phyloP scores from a whole-genome alignment of 73 alveolate genomes.

The Paraurostyla sp. region DNA sequence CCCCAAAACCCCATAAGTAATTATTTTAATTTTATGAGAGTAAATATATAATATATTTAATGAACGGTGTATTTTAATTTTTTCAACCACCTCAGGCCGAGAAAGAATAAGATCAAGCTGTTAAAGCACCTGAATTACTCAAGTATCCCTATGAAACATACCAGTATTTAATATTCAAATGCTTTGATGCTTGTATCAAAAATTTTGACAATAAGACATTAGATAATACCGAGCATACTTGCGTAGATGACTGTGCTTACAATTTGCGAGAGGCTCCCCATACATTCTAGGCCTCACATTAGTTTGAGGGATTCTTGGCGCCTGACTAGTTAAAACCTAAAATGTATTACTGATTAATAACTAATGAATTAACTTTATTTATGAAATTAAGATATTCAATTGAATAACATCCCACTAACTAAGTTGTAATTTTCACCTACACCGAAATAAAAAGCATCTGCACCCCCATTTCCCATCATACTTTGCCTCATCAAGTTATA shows the following conservation, averaged over 20 bases:
- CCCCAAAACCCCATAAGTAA: constrained; percentile 9
- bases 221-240: constrained; percentile 27
- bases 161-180: neutral
- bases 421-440: constrained; percentile 3
- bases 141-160: constrained; percentile 23
- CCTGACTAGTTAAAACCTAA: neutral
- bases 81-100: neutral
- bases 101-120: too few relatives aligned
- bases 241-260: constrained; percentile 53
- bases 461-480: constrained; percentile 22
- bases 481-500: constrained; percentile 20
- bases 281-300: constrained; percentile 28
- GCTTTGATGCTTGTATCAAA: constrained; percentile 52
- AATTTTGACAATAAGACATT: constrained; percentile 52
- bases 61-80: constrained; percentile 8
- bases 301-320: constrained; percentile 39
- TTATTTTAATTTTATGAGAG: neutral
- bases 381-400: neutral
- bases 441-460: constrained; percentile 7
- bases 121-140: too few relatives aligned
- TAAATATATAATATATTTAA: neutral
- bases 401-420: neutral
- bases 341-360: neutral
- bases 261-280: constrained; percentile 46
- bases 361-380: neutral